phyloP scores from a whole-genome alignment of 495 filamentous ascomycete species.

The Daldinia grandis region DNA sequence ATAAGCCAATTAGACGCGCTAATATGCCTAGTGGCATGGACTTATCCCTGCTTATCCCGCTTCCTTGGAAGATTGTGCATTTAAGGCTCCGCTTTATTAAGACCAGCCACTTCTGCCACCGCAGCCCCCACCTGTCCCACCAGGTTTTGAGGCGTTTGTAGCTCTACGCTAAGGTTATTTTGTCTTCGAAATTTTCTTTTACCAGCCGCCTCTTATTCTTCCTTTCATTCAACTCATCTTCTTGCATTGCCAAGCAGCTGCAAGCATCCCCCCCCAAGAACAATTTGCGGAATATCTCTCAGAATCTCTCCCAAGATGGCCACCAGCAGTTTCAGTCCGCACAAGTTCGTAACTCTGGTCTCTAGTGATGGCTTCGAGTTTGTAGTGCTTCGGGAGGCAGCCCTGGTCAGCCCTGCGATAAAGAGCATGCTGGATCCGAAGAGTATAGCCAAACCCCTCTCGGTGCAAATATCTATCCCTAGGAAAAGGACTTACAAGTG shows the following conservation, averaged over 20 bases:
- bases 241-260: not conserved
- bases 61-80: constrained; percentile 1
- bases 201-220: not conserved
- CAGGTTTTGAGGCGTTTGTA: not conserved
- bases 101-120: constrained; percentile 6
- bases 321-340: constrained; percentile 30
- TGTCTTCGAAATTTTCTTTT: constrained; percentile 2
- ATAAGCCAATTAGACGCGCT: constrained; percentile 9
- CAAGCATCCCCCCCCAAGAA: not conserved
- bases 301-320: constrained; percentile 33
- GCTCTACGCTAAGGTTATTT: not conserved
- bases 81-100: not conserved
- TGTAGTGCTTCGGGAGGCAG: constrained; percentile 78
- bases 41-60: not conserved
- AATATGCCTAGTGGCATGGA: not conserved
- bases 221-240: not conserved
- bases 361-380: constrained; percentile 91
- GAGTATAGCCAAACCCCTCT: constrained; percentile 59
- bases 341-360: constrained; percentile 83
- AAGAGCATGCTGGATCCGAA: constrained; percentile 83
- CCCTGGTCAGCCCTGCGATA: constrained; percentile 78
- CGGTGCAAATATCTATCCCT: not conserved
- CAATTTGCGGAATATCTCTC: not conserved
- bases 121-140: not conserved
- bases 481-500: constrained; percentile 20